Evolutionary conservation across 768 basidiomycete species (phyloP).

Genomic region (Boletus barrowsii): DNA sequence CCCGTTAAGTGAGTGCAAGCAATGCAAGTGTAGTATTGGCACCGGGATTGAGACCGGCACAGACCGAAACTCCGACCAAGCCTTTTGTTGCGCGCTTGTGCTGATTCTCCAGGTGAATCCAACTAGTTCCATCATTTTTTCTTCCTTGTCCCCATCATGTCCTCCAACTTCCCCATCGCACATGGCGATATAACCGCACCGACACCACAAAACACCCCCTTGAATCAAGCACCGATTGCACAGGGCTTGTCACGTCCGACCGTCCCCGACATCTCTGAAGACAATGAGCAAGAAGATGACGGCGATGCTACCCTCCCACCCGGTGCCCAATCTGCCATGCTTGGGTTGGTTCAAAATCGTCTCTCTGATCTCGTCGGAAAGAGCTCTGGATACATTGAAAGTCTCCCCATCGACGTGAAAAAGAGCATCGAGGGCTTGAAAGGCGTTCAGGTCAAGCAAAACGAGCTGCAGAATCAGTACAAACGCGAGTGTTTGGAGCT

Average conservation of each 20-base stretch:
- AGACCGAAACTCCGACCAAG: constrained; percentile 34
- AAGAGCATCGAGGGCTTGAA: constrained; percentile 88
- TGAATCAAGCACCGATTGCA: constrained; percentile 77
- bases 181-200: constrained; percentile 71
- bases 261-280: constrained; percentile 84
- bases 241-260: constrained; percentile 80
- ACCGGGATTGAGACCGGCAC: constrained; percentile 19
- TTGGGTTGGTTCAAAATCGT: constrained; percentile 85
- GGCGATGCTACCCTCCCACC: constrained; percentile 44
- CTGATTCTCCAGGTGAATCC: constrained; percentile 23
- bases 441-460: constrained; percentile 90
- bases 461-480: constrained; percentile 85
- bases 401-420: constrained; percentile 76
- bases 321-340: constrained; percentile 60
- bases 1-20: too few species aligned
- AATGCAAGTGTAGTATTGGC: too few species aligned
- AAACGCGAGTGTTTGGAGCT: constrained; percentile 93
- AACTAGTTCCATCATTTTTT: constrained; percentile 21
- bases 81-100: constrained; percentile 21
- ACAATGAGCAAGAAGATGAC: constrained; percentile 67
- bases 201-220: constrained; percentile 91
- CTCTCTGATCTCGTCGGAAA: constrained; percentile 83
- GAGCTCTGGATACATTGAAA: constrained; percentile 94
- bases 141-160: constrained; percentile 47
- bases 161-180: constrained; percentile 64